Evolutionary conservation across 768 basidiomycete species (phyloP).

Genomic region (Agaricus subrufescens): DNA sequence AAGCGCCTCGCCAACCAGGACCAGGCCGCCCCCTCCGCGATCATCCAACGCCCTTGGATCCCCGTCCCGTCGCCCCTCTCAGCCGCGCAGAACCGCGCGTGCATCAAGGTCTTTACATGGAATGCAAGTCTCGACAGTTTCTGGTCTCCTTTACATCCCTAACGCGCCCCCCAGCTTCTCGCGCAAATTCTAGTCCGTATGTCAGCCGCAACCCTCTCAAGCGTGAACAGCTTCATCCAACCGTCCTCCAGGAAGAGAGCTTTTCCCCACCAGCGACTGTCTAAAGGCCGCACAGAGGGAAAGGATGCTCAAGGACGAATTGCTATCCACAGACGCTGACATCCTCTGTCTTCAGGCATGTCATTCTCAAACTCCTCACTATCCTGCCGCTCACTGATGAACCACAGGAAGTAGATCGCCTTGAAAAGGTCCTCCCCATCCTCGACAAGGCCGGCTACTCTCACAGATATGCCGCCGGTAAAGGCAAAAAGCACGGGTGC

Average conservation of each 20-base stretch:
- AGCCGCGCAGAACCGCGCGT: conserved; percentile 20
- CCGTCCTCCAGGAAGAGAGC: conserved; percentile 53
- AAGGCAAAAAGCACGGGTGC: conserved; percentile 79
- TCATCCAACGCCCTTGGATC: conserved; percentile 39
- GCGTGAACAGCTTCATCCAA: not conserved
- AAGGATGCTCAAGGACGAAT: conserved; percentile 72
- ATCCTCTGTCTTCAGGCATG: conserved; percentile 83
- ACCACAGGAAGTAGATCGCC: conserved; percentile 78
- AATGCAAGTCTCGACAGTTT: conserved; percentile 53
- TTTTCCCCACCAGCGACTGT: conserved; percentile 85
- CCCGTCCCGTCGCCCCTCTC: conserved; percentile 17
- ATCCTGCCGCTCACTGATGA: not conserved
- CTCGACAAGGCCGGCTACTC: conserved; percentile 63
- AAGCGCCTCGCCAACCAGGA: conserved; percentile 27
- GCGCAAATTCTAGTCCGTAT: conserved; percentile 78
- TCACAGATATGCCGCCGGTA: conserved; percentile 63
- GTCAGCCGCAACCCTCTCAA: conserved; percentile 23
- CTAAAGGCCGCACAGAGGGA: conserved; percentile 70
- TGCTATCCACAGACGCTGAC: conserved; percentile 70
- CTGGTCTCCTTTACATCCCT: conserved; percentile 5
- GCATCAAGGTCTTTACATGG: conserved; percentile 70
- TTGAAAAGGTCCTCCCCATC: conserved; percentile 66
- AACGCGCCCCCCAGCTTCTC: conserved; percentile 44
- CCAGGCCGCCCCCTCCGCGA: not conserved
- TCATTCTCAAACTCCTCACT: not conserved